phyloP scores from a whole-genome alignment of 148 eudicot genomes.

The Vaccinium corymbosum region DNA sequence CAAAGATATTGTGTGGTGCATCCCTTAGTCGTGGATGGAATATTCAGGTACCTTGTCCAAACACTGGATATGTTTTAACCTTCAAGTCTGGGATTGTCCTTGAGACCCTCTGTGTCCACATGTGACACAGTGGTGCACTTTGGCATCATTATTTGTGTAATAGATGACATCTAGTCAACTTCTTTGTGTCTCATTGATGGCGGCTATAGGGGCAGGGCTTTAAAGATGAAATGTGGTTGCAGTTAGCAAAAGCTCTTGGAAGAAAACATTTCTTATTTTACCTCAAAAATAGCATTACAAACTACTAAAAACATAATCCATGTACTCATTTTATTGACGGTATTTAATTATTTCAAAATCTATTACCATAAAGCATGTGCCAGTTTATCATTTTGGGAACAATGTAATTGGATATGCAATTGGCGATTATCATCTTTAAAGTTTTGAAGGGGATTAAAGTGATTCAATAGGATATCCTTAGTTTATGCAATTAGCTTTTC shows the following conservation, averaged over 20 bases:
- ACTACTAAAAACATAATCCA: not conserved
- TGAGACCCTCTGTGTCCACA: not conserved
- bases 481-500: conserved; percentile 1
- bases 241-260: not conserved
- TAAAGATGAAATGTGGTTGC: not conserved
- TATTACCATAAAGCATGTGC: not conserved
- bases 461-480: not conserved
- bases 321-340: not conserved
- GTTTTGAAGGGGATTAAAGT: not conserved
- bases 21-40: conserved; percentile 32
- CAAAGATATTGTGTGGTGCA: conserved; percentile 33
- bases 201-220: not conserved
- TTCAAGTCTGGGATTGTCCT: not conserved
- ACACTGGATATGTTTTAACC: conserved; percentile 1
- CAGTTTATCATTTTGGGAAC: conserved; percentile 4
- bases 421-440: not conserved
- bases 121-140: not conserved
- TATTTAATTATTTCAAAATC: too few relatives aligned
- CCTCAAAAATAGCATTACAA: not conserved
- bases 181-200: not conserved
- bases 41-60: conserved; percentile 24
- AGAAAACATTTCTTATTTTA: not conserved
- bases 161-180: not conserved
- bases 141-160: not conserved
- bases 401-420: too few relatives aligned